Percentiles rank a stretch among this genome's conserved stretches.
Evolutionary conservation across 2,329 filamentous ascomycete genomes (phyloP).

Genomic region (Claviceps pusilla): DNA sequence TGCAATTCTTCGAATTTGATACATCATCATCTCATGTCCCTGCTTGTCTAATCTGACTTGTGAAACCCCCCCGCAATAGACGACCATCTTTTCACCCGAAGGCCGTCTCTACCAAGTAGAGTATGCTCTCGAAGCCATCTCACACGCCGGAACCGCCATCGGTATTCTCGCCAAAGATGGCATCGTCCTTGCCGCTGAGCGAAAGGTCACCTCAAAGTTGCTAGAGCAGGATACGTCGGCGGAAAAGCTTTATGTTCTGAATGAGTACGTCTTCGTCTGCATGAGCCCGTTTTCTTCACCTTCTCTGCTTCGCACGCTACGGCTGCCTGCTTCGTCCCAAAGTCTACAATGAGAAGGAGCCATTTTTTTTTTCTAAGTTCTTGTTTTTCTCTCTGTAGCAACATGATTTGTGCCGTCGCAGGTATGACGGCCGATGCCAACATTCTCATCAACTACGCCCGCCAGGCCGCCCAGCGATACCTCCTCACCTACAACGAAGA

Average conservation of each 20-base stretch:
- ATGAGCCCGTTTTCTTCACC: not conserved
- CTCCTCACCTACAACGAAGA: slow-evolving; percentile 99
- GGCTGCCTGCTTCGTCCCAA: not conserved
- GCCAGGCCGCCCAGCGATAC: slow-evolving; percentile 90
- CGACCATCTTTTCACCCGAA: slow-evolving; percentile 99
- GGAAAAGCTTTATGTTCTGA: slow-evolving; percentile 98
- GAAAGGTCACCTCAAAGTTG: slow-evolving; percentile 98
- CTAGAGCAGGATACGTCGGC: slow-evolving; percentile 98
- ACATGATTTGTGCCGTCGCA: slow-evolving; percentile 99
- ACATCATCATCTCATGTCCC: not conserved
- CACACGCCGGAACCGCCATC: slow-evolving; percentile 90
- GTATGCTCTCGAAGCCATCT: slow-evolving; percentile 97
- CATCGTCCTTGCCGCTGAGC: slow-evolving; percentile 92
- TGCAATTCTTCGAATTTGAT: slow-evolving; percentile 5
- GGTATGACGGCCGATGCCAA: slow-evolving; percentile 99
- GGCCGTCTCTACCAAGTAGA: slow-evolving; percentile 97
- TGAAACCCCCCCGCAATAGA: slow-evolving; percentile 35
- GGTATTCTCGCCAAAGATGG: slow-evolving; percentile 96
- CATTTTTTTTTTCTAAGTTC: not conserved
- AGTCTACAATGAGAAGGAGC: not conserved
- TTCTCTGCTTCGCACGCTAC: not conserved
- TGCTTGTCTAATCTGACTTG: slow-evolving; percentile 1
- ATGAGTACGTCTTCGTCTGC: slow-evolving; percentile 53
- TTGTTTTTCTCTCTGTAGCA: slow-evolving; percentile 38
- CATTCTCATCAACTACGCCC: slow-evolving; percentile 99